Conservation (phyloP, 208 protist genomes). For the Leishmania guyanensis region DNA sequence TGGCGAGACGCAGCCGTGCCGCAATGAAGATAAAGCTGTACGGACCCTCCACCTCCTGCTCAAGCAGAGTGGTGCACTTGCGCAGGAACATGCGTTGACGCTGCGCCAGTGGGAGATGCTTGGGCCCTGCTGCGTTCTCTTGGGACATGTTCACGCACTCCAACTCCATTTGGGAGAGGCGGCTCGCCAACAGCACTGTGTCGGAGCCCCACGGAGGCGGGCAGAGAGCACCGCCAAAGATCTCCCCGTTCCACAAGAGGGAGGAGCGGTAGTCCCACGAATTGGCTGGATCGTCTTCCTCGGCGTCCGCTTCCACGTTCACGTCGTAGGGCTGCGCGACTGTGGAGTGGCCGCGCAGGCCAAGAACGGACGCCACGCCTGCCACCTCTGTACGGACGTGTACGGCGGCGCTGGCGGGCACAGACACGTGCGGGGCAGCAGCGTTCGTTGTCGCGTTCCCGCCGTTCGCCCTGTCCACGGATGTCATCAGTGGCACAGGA, state of each 20-base stretch:
- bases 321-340: slow-evolving; percentile 79
- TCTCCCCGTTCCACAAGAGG: slow-evolving; percentile 88
- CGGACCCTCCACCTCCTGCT: slow-evolving; percentile 76
- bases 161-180: slow-evolving; percentile 63
- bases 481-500: background rate
- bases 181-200: slow-evolving; percentile 63
- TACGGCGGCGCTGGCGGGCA: background rate
- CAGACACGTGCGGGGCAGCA: background rate
- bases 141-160: slow-evolving; percentile 28
- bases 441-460: background rate
- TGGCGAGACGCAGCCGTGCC: slow-evolving; percentile 51
- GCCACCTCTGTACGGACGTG: slow-evolving; percentile 42
- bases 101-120: slow-evolving; percentile 25
- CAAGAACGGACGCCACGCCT: slow-evolving; percentile 65
- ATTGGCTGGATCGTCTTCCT: slow-evolving; percentile 32
- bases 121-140: background rate
- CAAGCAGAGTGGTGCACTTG: slow-evolving; percentile 64
- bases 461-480: background rate
- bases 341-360: slow-evolving; percentile 52
- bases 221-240: slow-evolving; percentile 77
- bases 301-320: slow-evolving; percentile 41
- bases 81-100: slow-evolving; percentile 60
- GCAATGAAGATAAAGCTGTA: slow-evolving; percentile 88
- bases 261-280: slow-evolving; percentile 41
- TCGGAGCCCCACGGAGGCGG: slow-evolving; percentile 70